These are phyloP conservation scores for Thoreauomyces humboldtii DNA, from an alignment of 192 early-diverging fungal species.

Conservation along the genomic window DNA sequence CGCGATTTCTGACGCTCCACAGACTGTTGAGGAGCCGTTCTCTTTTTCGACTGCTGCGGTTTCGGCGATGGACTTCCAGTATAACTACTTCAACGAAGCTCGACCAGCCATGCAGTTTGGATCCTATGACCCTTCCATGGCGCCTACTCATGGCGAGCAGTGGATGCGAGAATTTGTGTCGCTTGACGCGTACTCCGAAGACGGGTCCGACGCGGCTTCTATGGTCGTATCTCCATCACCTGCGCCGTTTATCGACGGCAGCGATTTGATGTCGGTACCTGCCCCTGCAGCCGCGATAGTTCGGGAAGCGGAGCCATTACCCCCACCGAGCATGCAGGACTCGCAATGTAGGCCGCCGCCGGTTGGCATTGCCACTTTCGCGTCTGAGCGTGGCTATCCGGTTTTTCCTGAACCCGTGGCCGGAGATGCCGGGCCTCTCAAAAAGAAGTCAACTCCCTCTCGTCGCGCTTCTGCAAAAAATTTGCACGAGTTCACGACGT, in stretches of 20 bases:
- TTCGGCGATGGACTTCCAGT: conserved; percentile 4
- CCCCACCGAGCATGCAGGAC: too few relatives aligned
- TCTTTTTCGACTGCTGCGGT: background rate
- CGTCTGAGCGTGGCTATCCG: too few relatives aligned
- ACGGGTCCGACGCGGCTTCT: background rate
- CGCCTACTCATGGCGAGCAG: background rate
- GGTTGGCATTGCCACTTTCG: too few relatives aligned
- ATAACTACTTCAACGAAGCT: background rate
- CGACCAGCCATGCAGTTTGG: background rate
- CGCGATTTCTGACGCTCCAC: too few relatives aligned
- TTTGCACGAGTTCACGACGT: conserved; percentile 36
- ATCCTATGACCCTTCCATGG: background rate
- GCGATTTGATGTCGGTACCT: too few relatives aligned
- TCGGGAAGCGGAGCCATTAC: too few relatives aligned
- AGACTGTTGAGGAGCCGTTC: background rate
- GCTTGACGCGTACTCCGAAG: background rate
- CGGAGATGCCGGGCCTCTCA: too few relatives aligned
- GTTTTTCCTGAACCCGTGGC: too few relatives aligned
- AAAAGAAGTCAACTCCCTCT: background rate
- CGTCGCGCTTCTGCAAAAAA: conserved; percentile 4
- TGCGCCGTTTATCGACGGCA: too few relatives aligned
- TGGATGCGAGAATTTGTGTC: conserved; percentile 15
- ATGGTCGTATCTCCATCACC: too few relatives aligned
- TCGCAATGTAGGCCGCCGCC: too few relatives aligned
- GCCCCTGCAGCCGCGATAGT: too few relatives aligned